Base-by-base conservation (phyloP, 73 alveolate species). In the Paramecium bursaria region DNA sequence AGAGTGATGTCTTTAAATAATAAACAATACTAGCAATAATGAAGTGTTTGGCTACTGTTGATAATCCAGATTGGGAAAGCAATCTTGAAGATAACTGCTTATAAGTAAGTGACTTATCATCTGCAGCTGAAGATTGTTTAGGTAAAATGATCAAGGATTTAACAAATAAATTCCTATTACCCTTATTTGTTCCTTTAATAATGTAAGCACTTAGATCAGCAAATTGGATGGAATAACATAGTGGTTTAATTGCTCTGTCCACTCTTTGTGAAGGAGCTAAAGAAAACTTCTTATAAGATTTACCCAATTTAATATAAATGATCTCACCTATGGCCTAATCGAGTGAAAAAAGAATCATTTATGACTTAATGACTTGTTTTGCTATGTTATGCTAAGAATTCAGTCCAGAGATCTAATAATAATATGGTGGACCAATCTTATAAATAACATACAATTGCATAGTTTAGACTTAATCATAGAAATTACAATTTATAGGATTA, bases 211-310 rank as follows among this genome's bases (percentile, higher is more conserved):
- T 79, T 30, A 13, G 53, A 53, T 39, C 89, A 9, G 50, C 74
- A 23, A 44, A 10, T 7, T 31, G 61, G 17, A 79, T 53, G 51
- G 76, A 48, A 25, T 53, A 53, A 17, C 89, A 79, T 79, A 82
- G 85, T 33, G 89, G 89, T 54, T 79, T 79, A 29, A 73, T 79
- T 42, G 89, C 89, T 19, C 51, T 79, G 60, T 80, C 89, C 29
- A 52, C 75, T 10, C 54, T 79, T 23, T 39, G 74, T 19, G 89
- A 79, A 33, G 73, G 74, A 1, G 61, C 52, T 9, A 61, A 80
- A 21, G 89, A 79, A 19, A 67, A 27, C 73, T 79, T 79, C 51
- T 26, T 53, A 21, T 39, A 53, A 13, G 89, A 79, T 29, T 46
- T 79, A 39, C 46, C 85, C 23, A 48, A 51, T 17, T 53, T 79